A percentile compares a stretch with the other conserved stretches of the same genome.
phyloP scores from a whole-genome alignment of 2,329 filamentous ascomycete genomes.

The Trichothecium roseum region DNA sequence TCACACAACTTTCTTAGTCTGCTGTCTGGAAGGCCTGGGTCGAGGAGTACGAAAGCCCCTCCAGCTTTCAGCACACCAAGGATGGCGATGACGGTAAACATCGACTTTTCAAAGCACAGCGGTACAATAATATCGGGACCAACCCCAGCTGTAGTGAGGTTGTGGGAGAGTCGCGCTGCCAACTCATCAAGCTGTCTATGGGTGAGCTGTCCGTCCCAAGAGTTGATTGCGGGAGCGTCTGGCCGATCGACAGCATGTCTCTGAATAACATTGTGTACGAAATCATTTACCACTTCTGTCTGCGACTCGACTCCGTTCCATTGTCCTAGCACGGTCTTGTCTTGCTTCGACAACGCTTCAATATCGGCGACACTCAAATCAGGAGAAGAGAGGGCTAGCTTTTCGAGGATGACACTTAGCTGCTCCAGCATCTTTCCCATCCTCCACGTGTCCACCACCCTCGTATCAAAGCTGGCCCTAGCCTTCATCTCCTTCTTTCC shows the following conservation, averaged over 20 bases:
- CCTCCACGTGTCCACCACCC: neutral
- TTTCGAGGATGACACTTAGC: neutral
- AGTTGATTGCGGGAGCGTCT: neutral
- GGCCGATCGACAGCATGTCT: neutral
- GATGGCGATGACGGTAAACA: conserved; percentile 7
- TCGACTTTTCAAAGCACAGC: conserved; percentile 11
- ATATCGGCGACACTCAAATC: no score
- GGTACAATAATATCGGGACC: conserved; percentile 7
- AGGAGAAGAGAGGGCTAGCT: neutral
- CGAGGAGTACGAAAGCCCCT: conserved; percentile 12
- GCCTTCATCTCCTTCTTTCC: no score
- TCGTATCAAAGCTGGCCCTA: no score
- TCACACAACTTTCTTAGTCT: conserved; percentile 1
- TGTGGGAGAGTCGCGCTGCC: neutral
- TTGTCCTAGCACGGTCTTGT: neutral
- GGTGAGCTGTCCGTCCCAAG: neutral
- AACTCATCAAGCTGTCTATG: neutral
- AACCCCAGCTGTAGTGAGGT: conserved; percentile 4
- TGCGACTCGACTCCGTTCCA: conserved; percentile 1
- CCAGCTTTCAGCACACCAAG: conserved; percentile 12
- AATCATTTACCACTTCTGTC: neutral
- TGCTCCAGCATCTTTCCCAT: neutral
- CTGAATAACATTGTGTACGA: neutral
- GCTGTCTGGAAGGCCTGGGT: conserved; percentile 4
- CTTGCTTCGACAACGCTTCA: no score